Conservation (phyloP, 75 land plant species). For the Picea glauca region DNA sequence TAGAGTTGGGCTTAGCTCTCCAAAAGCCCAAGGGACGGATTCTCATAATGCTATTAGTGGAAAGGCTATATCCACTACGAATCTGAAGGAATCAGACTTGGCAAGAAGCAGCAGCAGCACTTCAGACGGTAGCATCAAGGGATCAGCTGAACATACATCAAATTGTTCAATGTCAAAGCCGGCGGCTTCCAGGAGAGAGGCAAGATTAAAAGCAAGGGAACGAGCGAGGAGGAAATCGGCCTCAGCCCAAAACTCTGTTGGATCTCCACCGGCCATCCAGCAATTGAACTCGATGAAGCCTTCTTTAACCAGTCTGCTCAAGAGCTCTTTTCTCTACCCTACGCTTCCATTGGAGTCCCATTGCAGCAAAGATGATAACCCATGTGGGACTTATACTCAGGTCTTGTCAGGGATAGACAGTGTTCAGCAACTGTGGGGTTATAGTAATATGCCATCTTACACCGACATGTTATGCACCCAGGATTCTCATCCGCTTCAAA, state of each 20-base stretch:
- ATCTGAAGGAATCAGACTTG: background rate
- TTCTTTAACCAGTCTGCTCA: background rate
- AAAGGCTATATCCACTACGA: background rate
- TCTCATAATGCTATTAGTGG: background rate
- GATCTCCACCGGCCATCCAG: background rate
- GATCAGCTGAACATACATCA: conserved; percentile 1
- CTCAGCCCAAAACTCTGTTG: background rate
- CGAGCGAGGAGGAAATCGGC: background rate
- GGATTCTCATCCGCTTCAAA: no score
- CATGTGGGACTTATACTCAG: background rate
- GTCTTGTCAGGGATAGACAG: no score
- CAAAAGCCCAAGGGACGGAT: no score
- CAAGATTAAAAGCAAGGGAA: background rate
- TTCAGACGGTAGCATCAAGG: conserved; percentile 9
- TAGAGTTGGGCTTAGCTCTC: no score
- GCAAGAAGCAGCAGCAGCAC: conserved; percentile 1
- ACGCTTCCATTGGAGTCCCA: background rate
- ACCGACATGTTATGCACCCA: no score
- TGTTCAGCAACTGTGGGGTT: no score
- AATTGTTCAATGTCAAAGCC: background rate
- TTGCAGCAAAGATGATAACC: background rate
- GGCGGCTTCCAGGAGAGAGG: background rate
- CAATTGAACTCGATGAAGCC: no score
- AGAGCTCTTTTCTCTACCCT: background rate
- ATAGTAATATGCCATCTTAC: no score